Base-by-base conservation (phyloP, 768 basidiomycete species). In the Amanita fuliginea region DNA sequence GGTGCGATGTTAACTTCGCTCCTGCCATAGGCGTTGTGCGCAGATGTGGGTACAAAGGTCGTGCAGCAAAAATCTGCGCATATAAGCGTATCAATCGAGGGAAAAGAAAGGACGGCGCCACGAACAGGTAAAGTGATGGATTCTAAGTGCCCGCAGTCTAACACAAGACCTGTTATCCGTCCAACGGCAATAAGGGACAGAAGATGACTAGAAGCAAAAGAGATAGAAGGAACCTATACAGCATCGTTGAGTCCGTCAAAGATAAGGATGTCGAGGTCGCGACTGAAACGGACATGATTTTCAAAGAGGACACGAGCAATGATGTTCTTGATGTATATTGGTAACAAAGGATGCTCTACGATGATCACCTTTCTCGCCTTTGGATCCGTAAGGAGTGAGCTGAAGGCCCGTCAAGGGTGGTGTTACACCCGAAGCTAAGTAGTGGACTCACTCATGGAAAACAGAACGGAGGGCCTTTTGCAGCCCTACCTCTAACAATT, bases 291-390 rank as follows among this genome's bases (percentile, higher is more conserved):
- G 53, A 88, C 93, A 70, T 93, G 88, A 59, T 94, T 96, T 54
- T 88, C 85, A 60, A 98, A 98, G 16, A 98, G 67, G 36, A 89
- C 80, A 46, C 80, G 78, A 0, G 91, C 89, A 34, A 98, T 75
- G 51, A 78, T 80, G 37, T 95, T 88, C 65, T 98, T 98, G 60
- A 97, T 81, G 50, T 83, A 76, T 1, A 88, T 62, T 1, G 94
- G 90, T 14, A 97, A 69, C 19, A 95, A 67, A 0, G 95, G 88
- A 62, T 91, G 86, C 65, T 98, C 96, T 5, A 95, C 72, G 18
- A 99, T 58, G 47, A 98, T 90, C 47, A 99, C 86, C 65, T 96
- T 98, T 48, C 96, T 80, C 26, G 92, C 83, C 64, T 93, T 95
- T 1, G 96, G 88, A 60, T 98, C 96, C 56, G 91, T 88, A 63